A percentile compares a stretch with the other conserved stretches of the same genome.
These are phyloP conservation scores for Penicillium sp. DNA, from an alignment of 2,329 filamentous ascomycete species.

Conservation along the genomic window DNA sequence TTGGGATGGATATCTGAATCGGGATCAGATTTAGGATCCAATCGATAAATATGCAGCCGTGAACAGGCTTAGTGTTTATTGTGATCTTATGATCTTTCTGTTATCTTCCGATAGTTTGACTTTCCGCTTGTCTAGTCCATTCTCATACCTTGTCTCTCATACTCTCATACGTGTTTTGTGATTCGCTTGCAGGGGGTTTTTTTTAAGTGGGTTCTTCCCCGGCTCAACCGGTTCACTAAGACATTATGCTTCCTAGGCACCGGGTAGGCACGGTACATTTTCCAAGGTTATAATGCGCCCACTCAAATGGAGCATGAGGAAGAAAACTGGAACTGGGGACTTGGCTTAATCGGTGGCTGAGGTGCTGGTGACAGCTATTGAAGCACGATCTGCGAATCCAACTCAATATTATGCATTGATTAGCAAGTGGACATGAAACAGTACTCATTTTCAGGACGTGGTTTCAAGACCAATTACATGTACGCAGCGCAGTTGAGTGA, in stretches of 20 bases:
- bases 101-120: not conserved
- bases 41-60: not conserved
- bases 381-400: not conserved
- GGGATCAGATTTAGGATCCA: not conserved
- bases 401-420: not conserved
- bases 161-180: not conserved
- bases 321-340: not conserved
- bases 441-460: not conserved
- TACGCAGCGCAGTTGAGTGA: not conserved
- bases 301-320: not conserved
- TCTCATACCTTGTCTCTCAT: not conserved
- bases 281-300: not conserved
- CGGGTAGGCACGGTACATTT: not conserved
- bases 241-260: not conserved
- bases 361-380: not conserved
- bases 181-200: not conserved
- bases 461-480: not conserved
- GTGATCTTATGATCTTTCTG: not conserved
- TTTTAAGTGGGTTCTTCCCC: not conserved
- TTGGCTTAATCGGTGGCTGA: not conserved
- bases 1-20: constrained; percentile 5
- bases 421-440: not conserved
- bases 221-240: not conserved
- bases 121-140: not conserved
- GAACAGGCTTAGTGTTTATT: not conserved